Evolutionary conservation across 108 stramenopile species (phyloP).

Genomic region (Fistulifera pelliculosa): DNA sequence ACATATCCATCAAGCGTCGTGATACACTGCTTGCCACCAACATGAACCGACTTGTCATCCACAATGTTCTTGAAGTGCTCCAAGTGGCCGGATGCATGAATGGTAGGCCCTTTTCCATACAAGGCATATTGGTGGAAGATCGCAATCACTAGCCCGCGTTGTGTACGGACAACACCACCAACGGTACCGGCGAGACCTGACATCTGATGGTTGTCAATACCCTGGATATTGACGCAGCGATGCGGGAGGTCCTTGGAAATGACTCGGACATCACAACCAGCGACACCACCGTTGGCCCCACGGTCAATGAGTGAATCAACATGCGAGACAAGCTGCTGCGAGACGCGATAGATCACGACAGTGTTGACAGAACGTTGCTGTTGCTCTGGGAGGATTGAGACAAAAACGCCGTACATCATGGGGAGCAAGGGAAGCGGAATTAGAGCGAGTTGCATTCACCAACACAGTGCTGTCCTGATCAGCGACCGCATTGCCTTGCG

Average conservation of each 20-base stretch:
- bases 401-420: too few species aligned
- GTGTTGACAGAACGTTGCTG: too few species aligned
- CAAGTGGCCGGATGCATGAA: slow-evolving; percentile 21
- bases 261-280: slow-evolving; percentile 10
- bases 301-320: slow-evolving; percentile 20
- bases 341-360: too few species aligned
- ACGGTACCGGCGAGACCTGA: slow-evolving; percentile 7
- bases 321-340: not conserved
- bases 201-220: slow-evolving; percentile 24
- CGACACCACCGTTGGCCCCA: slow-evolving; percentile 28
- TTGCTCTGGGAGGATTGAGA: too few species aligned
- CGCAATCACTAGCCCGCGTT: slow-evolving; percentile 9
- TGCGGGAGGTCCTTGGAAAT: slow-evolving; percentile 3
- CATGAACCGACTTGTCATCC: slow-evolving; percentile 9
- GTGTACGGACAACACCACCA: slow-evolving; percentile 7
- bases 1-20: slow-evolving; percentile 10
- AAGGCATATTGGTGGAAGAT: slow-evolving; percentile 27
- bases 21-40: slow-evolving; percentile 15
- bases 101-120: slow-evolving; percentile 13
- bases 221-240: slow-evolving; percentile 11
- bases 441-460: too few species aligned
- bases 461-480: too few species aligned
- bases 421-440: too few species aligned
- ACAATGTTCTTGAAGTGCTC: slow-evolving; percentile 11
- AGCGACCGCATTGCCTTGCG: too few species aligned